Evolutionary conservation across 2,329 filamentous ascomycete species (phyloP).

Genomic region (Aspergillaceae sp.): DNA sequence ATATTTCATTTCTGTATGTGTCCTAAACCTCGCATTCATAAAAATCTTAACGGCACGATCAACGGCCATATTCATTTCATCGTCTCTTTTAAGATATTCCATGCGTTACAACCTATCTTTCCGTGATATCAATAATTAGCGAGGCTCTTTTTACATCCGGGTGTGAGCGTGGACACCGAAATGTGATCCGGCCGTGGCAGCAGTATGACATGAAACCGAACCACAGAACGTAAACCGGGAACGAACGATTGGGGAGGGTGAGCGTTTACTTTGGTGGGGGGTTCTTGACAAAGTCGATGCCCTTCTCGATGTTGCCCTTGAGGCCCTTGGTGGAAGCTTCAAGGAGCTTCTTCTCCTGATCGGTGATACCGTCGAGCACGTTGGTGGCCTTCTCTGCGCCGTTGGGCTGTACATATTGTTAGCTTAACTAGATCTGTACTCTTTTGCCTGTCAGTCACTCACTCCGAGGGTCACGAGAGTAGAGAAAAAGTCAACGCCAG

Average conservation of each 20-base stretch:
- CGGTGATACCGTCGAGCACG: slow-evolving; percentile 65
- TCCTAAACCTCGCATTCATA: slow-evolving; percentile 7
- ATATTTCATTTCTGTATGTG: slow-evolving; percentile 7
- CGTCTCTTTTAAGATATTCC: slow-evolving; percentile 7
- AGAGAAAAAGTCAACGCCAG: slow-evolving; percentile 88
- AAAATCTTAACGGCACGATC: slow-evolving; percentile 9
- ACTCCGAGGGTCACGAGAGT: slow-evolving; percentile 92
- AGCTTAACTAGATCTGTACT: slow-evolving; percentile 13
- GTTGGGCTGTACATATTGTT: slow-evolving; percentile 51
- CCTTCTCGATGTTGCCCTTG: slow-evolving; percentile 90
- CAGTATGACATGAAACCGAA: slow-evolving; percentile 8
- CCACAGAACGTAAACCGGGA: slow-evolving; percentile 15
- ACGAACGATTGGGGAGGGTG: slow-evolving; percentile 17
- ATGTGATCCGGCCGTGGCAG: slow-evolving; percentile 6
- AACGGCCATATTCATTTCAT: slow-evolving; percentile 16
- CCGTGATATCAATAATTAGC: slow-evolving; percentile 27
- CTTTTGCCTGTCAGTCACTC: slow-evolving; percentile 41
- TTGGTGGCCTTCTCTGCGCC: slow-evolving; percentile 82
- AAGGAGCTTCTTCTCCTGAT: slow-evolving; percentile 83
- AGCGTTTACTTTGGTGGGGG: slow-evolving; percentile 73
- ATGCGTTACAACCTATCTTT: slow-evolving; percentile 38
- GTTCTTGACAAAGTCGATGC: slow-evolving; percentile 79
- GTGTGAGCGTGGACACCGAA: slow-evolving; percentile 10
- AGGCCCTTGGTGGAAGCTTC: slow-evolving; percentile 66
- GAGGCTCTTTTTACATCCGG: slow-evolving; percentile 20